Evolutionary conservation across 2,329 filamentous ascomycete genomes (phyloP).

Genomic region (Aspergillus amoenus): DNA sequence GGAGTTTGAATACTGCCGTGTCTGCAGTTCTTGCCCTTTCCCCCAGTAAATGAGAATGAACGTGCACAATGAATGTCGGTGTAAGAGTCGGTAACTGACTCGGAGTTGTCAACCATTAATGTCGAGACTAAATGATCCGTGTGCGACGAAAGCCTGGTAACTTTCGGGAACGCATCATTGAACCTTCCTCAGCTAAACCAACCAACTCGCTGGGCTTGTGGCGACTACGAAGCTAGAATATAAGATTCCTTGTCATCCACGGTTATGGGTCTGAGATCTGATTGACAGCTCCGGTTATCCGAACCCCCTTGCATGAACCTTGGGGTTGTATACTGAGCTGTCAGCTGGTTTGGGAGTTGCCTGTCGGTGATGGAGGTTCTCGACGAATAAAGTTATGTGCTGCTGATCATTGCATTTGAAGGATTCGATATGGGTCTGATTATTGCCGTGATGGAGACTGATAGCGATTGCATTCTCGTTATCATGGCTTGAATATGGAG

Average conservation of each 20-base stretch:
- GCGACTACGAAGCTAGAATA: neutral
- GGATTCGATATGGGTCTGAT: neutral
- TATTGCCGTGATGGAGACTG: neutral
- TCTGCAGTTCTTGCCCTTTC: too few relatives aligned
- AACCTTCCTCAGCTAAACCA: neutral
- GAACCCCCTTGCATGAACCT: neutral
- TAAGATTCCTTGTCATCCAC: neutral
- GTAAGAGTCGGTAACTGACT: too few relatives aligned
- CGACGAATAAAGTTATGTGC: neutral
- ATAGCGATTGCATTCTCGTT: neutral
- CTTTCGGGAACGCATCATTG: neutral
- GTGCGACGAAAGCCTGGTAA: slow-evolving; percentile 1
- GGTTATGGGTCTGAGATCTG: neutral
- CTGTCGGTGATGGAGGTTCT: neutral
- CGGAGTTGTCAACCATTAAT: too few relatives aligned
- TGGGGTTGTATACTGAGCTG: neutral
- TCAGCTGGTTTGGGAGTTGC: neutral
- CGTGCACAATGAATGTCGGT: too few relatives aligned
- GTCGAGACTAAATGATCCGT: neutral
- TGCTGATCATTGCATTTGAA: slow-evolving; percentile 1
- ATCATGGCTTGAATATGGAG: neutral
- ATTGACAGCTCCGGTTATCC: neutral
- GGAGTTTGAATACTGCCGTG: too few relatives aligned
- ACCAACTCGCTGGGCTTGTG: neutral
- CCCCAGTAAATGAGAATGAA: too few relatives aligned